Percentiles rank a stretch among this genome's conserved stretches.
Evolutionary conservation across 306 rosid genomes (phyloP).

Genomic region (Cicer chorassanicum): DNA sequence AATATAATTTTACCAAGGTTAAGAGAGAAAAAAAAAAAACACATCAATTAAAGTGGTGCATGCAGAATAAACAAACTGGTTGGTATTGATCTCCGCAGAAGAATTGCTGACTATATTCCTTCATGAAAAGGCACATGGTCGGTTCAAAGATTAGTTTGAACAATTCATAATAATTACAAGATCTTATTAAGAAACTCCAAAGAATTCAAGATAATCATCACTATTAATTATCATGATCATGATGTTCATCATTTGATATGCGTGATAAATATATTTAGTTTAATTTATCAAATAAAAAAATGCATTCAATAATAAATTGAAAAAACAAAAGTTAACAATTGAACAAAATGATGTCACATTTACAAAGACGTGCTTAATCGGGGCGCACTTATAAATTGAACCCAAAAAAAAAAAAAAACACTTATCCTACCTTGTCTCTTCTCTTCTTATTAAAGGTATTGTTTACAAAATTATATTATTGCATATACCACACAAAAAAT

Average conservation of each 20-base stretch:
- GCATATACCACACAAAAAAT: too few relatives aligned
- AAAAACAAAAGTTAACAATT: not conserved
- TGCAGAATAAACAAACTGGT: constrained; percentile 39
- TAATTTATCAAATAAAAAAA: not conserved
- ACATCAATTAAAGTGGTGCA: constrained; percentile 45
- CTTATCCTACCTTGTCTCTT: too few relatives aligned
- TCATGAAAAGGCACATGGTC: constrained; percentile 46
- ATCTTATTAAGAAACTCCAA: constrained; percentile 48
- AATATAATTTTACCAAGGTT: constrained; percentile 29
- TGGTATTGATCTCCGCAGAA: constrained; percentile 36
- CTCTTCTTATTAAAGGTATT: too few relatives aligned
- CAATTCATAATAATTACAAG: constrained; percentile 38
- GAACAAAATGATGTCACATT: not conserved
- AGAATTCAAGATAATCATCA: constrained; percentile 42
- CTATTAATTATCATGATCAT: constrained; percentile 49
- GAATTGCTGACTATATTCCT: constrained; percentile 35
- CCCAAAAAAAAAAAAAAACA: not conserved
- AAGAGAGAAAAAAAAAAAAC: constrained; percentile 12
- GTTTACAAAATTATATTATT: too few relatives aligned
- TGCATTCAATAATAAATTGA: too few relatives aligned
- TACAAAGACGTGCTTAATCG: not conserved
- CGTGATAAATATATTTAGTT: not conserved
- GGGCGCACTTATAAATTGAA: not conserved
- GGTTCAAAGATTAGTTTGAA: constrained; percentile 41
- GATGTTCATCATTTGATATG: constrained; percentile 45